Evolutionary conservation across 139 green algal genomes (phyloP).

Genomic region (Closterium sp.): DNA sequence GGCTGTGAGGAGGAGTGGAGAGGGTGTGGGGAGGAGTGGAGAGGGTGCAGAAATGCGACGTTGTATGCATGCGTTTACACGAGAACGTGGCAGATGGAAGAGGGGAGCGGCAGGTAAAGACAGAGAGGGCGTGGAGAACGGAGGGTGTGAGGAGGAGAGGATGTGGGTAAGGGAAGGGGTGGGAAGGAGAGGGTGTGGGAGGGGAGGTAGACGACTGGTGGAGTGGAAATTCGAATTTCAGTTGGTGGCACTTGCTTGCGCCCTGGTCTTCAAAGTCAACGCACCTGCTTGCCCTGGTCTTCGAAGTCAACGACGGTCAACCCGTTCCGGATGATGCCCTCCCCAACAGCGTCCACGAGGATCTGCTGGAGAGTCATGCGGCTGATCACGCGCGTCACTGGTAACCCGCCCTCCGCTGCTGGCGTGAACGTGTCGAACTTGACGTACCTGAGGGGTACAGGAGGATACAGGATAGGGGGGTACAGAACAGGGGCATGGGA

Average conservation of each 20-base stretch:
- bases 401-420: constrained; percentile 81
- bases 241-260: too few species aligned
- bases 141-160: not conserved
- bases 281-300: constrained; percentile 37
- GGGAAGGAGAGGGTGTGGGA: too few species aligned
- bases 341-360: constrained; percentile 41
- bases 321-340: constrained; percentile 31
- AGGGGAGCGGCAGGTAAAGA: not conserved
- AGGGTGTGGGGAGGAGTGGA: not conserved
- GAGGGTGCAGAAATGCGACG: not conserved
- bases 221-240: too few species aligned
- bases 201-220: too few species aligned
- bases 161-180: not conserved
- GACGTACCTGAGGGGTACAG: constrained; percentile 74
- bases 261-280: not conserved
- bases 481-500: too few species aligned
- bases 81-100: not conserved
- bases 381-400: constrained; percentile 90
- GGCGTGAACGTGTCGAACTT: constrained; percentile 98
- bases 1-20: not conserved
- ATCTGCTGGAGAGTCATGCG: constrained; percentile 52
- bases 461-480: not conserved
- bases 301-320: constrained; percentile 56
- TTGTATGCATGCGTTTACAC: not conserved
- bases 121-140: not conserved